Evolutionary conservation across 1,284 basidiomycete genomes (phyloP).

Genomic region (Pyrrhoderma lamaoense): DNA sequence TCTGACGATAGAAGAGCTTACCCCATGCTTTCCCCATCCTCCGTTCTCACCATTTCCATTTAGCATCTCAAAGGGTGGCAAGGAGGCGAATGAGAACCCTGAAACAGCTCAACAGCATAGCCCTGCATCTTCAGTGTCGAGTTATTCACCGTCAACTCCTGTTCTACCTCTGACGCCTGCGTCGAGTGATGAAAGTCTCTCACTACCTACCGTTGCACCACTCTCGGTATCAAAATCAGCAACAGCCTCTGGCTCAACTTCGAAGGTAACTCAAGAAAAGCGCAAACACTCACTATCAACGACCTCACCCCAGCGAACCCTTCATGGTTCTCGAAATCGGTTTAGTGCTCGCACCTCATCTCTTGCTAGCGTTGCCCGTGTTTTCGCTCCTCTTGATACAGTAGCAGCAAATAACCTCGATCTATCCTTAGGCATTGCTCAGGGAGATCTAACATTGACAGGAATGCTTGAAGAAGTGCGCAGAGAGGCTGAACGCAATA

Average conservation of each 20-base stretch:
- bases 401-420: constrained; percentile 6
- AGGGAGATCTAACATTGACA: constrained; percentile 5
- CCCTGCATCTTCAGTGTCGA: constrained; percentile 28
- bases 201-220: constrained; percentile 30
- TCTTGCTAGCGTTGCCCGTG: neutral
- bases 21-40: constrained; percentile 9
- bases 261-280: neutral
- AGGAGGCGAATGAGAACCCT: constrained; percentile 20
- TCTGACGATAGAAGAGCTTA: constrained; percentile 8
- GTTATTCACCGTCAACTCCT: constrained; percentile 27
- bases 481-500: constrained; percentile 2
- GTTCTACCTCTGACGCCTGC: constrained; percentile 34
- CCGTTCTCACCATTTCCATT: constrained; percentile 9
- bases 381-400: constrained; percentile 15
- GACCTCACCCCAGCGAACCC: neutral
- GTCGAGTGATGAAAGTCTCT: constrained; percentile 33
- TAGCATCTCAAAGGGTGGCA: constrained; percentile 2
- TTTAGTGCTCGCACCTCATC: constrained; percentile 7
- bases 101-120: constrained; percentile 27
- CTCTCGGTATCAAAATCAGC: constrained; percentile 32
- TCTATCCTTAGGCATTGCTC: neutral
- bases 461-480: constrained; percentile 13
- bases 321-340: neutral
- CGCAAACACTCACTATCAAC: neutral
- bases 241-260: neutral